Conservation (phyloP, 441 rosid species). For the Croton laevigatus region DNA sequence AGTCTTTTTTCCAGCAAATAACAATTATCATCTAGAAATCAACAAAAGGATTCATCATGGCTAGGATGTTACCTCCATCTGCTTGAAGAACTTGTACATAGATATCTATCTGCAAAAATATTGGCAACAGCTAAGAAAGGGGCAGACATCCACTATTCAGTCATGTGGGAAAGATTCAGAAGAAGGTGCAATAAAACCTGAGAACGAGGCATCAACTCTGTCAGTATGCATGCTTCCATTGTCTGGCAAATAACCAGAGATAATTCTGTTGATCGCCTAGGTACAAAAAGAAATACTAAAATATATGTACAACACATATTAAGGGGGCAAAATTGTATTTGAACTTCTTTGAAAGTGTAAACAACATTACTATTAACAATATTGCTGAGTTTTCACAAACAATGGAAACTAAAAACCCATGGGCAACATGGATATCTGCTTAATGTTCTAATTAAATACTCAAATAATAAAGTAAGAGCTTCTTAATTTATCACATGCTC, state of each 20-base stretch:
- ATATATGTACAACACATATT: neutral
- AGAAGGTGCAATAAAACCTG: constrained; percentile 50
- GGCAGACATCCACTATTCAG: neutral
- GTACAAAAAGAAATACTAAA: constrained; percentile 15
- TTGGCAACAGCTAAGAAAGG: constrained; percentile 3
- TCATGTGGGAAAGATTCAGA: neutral
- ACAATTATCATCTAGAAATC: neutral
- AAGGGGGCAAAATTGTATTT: too few species aligned
- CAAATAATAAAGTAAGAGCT: too few species aligned
- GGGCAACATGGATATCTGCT: too few species aligned
- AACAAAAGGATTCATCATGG: neutral
- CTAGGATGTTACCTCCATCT: constrained; percentile 69
- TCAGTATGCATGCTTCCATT: constrained; percentile 85
- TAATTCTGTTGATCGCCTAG: constrained; percentile 88
- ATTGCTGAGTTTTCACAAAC: neutral
- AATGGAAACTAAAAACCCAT: neutral
- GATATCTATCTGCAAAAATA: constrained; percentile 74
- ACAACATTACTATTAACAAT: neutral
- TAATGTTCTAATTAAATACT: too few species aligned
- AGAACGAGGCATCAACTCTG: constrained; percentile 83
- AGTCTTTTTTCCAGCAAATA: neutral
- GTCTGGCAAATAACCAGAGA: constrained; percentile 92
- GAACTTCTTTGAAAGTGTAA: neutral
- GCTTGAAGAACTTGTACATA: constrained; percentile 97
- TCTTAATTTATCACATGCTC: too few species aligned